phyloP scores from a whole-genome alignment of 441 rosid genomes.

The Erodium texanum region DNA sequence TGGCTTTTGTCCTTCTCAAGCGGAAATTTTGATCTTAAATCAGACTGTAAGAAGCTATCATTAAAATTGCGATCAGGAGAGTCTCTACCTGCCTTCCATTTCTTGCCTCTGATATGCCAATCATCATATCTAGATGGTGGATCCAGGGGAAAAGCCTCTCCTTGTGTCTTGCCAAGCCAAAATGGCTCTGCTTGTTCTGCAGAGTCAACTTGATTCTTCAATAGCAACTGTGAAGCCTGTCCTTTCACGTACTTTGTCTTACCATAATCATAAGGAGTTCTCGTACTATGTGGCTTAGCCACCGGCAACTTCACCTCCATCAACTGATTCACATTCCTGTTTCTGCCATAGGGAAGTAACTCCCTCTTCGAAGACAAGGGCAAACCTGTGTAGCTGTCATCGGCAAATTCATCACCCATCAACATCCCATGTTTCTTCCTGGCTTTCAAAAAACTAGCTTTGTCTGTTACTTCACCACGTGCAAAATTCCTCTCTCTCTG shows the following conservation, averaged over 20 bases:
- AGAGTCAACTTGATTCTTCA: constrained; percentile 42
- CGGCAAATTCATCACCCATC: constrained; percentile 37
- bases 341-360: constrained; percentile 36
- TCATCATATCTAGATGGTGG: constrained; percentile 45
- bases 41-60: constrained; percentile 54
- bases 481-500: constrained; percentile 36
- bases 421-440: constrained; percentile 46
- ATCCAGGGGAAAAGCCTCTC: constrained; percentile 41
- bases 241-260: constrained; percentile 49
- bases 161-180: constrained; percentile 42
- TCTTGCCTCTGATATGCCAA: constrained; percentile 55
- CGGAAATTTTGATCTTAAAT: constrained; percentile 41
- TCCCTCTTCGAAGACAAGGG: constrained; percentile 51
- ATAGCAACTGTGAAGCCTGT: constrained; percentile 21
- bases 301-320: constrained; percentile 25
- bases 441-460: constrained; percentile 38
- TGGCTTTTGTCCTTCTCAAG: constrained; percentile 53
- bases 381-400: constrained; percentile 43
- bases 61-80: constrained; percentile 47
- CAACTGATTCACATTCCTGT: constrained; percentile 27
- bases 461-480: constrained; percentile 26
- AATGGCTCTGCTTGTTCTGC: constrained; percentile 35
- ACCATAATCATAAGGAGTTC: constrained; percentile 28
- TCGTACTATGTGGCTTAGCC: constrained; percentile 28
- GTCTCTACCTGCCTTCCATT: constrained; percentile 47